Conservation (phyloP, 306 rosid species). For the Prunus dulcis region DNA sequence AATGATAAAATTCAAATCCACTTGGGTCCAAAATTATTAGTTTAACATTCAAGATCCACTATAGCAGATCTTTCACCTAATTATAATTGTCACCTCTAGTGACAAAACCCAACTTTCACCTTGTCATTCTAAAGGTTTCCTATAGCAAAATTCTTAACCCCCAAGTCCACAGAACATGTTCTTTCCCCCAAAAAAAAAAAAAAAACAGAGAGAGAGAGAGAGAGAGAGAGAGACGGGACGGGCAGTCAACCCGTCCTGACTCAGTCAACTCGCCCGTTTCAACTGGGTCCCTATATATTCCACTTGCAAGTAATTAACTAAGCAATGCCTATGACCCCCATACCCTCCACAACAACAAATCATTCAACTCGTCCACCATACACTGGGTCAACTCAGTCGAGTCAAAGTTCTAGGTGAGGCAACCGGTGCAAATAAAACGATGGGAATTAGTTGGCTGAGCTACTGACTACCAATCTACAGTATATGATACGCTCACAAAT, state of each 20-base stretch:
- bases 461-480: not conserved
- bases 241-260: not conserved
- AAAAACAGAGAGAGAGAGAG: no score
- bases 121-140: no score
- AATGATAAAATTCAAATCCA: not conserved
- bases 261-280: not conserved
- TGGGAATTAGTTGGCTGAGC: not conserved
- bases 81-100: no score
- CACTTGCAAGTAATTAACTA: no score
- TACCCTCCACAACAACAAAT: not conserved
- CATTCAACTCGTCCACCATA: not conserved
- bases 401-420: not conserved
- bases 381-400: conserved; percentile 4
- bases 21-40: not conserved
- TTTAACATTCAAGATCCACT: not conserved
- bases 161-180: not conserved
- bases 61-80: not conserved
- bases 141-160: no score
- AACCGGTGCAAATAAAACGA: not conserved
- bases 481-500: not conserved
- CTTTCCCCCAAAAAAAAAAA: not conserved
- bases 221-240: no score
- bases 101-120: no score
- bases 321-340: not conserved
- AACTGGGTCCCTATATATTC: not conserved